Evolutionary conservation across 768 basidiomycete genomes (phyloP), one percentile per base, ranked within the genome.

Genomic region (Heimioporus sp.): DNA sequence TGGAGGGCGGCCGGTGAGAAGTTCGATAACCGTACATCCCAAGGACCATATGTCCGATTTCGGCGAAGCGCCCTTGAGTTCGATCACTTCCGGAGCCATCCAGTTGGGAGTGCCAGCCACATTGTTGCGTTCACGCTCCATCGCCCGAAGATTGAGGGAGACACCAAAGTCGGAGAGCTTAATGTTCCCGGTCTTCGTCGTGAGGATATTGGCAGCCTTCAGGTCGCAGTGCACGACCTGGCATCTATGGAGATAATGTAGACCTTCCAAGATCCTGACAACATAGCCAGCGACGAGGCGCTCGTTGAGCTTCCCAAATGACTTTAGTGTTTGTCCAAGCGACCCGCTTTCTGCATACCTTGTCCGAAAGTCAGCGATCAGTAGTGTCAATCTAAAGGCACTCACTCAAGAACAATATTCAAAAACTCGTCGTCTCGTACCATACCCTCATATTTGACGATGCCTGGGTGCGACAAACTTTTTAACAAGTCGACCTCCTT

Each of bases 71-170:
- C 95, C 95, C 67, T 93, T 89, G 49, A 98, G 80, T 66, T 93
- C 87, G 55, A 99, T 98, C 46, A 98, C 91, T 70, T 99, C 96
- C 3, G 96, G 96, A 11, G 95, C 95, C 94, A 99, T 98, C 96
- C 96, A 99, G 63, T 98, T 96, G 13, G 96, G 96, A 10, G 96
- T 99, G 10, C 96, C 96, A 9, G 90, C 87, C 24, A 92, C 88
- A 60, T 89, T 90, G 65, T 90, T 86, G 59, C 83, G 86, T 64
- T 91, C 88, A 21, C 82, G 79, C 61, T 87, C 88, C 80, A 98
- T 85, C 1, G 93, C 93, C 43, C 91, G 85, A 62, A 98, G 80
- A 68, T 96, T 97, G 55, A 98, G 85, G 20, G 95, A 98, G 13
- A 98, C 96, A 42, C 96, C 96, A 68, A 99, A 98, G 69, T 99